These are phyloP conservation scores for Coemansia sp. DNA, from an alignment of 192 early-diverging fungal species.

Conservation along the genomic window DNA sequence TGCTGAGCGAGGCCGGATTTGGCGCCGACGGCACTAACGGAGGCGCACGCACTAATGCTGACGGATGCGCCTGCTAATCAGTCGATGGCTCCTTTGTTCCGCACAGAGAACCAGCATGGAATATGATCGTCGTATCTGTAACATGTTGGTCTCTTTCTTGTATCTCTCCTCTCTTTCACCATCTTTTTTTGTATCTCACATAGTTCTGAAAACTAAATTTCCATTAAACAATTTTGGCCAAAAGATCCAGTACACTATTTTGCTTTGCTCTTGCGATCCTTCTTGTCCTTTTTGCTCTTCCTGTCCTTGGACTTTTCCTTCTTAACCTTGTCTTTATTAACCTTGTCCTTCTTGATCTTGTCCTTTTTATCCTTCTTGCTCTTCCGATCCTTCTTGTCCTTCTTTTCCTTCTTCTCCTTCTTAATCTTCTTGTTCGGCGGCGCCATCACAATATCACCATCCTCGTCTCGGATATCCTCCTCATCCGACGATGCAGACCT, in stretches of 20 bases:
- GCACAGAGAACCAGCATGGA: slow-evolving; percentile 13
- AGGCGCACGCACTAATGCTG: slow-evolving; percentile 11
- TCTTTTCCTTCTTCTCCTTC: slow-evolving; percentile 32
- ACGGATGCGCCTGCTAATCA: slow-evolving; percentile 46
- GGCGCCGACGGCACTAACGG: slow-evolving; percentile 13
- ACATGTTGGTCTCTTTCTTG: slow-evolving; percentile 2
- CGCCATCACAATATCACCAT: slow-evolving; percentile 10
- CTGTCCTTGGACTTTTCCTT: slow-evolving; percentile 22
- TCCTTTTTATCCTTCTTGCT: slow-evolving; percentile 25
- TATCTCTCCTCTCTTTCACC: slow-evolving; percentile 5
- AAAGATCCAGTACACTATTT: slow-evolving; percentile 4
- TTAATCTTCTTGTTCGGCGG: slow-evolving; percentile 22
- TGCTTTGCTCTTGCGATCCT: slow-evolving; percentile 22
- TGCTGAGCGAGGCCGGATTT: slow-evolving; percentile 38
- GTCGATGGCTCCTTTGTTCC: slow-evolving; percentile 14
- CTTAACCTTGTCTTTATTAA: slow-evolving; percentile 29
- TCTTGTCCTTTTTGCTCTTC: slow-evolving; percentile 46
- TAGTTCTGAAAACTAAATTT: not conserved
- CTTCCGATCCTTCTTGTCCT: slow-evolving; percentile 22
- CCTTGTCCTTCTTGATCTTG: slow-evolving; percentile 25
- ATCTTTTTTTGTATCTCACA: too few relatives aligned
- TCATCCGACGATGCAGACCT: slow-evolving; percentile 1
- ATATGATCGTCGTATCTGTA: too few relatives aligned
- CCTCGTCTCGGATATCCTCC: not conserved
- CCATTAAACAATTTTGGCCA: slow-evolving; percentile 36